A percentile compares a stretch with the other conserved stretches of the same genome.
These are phyloP conservation scores for Colletotrichum phormii DNA, from an alignment of 2,329 filamentous ascomycete genomes.

Conservation along the genomic window DNA sequence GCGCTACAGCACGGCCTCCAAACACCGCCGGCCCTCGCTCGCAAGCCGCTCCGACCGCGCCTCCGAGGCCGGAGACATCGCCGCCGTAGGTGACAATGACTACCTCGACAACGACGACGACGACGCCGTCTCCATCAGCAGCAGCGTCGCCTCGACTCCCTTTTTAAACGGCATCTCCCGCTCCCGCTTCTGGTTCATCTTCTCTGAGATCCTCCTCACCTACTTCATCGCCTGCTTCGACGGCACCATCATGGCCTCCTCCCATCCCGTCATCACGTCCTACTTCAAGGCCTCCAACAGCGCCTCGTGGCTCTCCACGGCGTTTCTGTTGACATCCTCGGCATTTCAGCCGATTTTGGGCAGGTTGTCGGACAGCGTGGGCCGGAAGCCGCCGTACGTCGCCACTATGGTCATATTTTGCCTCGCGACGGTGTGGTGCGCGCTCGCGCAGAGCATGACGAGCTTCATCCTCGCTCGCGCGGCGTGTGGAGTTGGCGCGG, in stretches of 20 bases:
- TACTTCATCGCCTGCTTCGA: slow-evolving; percentile 76
- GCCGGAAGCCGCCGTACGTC: slow-evolving; percentile 75
- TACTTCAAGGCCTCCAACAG: slow-evolving; percentile 82
- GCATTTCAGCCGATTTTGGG: slow-evolving; percentile 81
- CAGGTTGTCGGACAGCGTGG: slow-evolving; percentile 79
- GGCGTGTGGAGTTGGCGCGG: slow-evolving; percentile 78
- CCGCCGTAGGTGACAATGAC: background rate
- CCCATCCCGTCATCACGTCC: slow-evolving; percentile 84
- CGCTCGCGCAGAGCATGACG: slow-evolving; percentile 73
- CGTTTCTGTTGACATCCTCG: slow-evolving; percentile 81
- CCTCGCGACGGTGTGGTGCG: slow-evolving; percentile 76
- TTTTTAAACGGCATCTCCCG: slow-evolving; percentile 60
- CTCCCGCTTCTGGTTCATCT: slow-evolving; percentile 72
- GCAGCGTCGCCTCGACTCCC: slow-evolving; percentile 34
- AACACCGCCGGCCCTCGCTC: slow-evolving; percentile 26
- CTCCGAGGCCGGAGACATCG: background rate
- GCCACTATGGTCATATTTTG: slow-evolving; percentile 72
- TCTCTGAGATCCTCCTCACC: slow-evolving; percentile 66
- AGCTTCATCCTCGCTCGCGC: slow-evolving; percentile 78
- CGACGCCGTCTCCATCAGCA: slow-evolving; percentile 28
- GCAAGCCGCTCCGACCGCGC: slow-evolving; percentile 20
- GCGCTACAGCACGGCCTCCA: slow-evolving; percentile 40
- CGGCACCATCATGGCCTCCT: slow-evolving; percentile 83
- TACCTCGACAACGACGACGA: background rate
- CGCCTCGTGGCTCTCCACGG: slow-evolving; percentile 85